These are phyloP conservation scores for Diaporthe capsici DNA, from an alignment of 2,329 filamentous ascomycete species.

Conservation along the genomic window DNA sequence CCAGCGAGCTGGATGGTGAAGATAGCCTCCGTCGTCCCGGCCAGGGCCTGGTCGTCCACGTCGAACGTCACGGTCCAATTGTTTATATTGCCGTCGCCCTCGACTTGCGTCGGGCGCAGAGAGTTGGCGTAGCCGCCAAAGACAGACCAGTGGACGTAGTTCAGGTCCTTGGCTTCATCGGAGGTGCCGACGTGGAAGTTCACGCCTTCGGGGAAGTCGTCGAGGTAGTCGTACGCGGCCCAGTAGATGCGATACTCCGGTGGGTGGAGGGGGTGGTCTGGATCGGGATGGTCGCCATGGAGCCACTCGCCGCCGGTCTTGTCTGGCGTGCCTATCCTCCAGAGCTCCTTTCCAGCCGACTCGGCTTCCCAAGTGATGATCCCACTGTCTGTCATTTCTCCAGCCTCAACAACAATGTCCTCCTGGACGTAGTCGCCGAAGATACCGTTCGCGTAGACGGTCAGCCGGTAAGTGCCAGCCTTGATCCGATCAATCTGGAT, in stretches of 20 bases:
- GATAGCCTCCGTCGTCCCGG: conserved; percentile 62
- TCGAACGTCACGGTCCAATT: conserved; percentile 73
- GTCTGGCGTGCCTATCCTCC: conserved; percentile 74
- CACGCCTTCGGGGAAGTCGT: conserved; percentile 72
- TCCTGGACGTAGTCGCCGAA: conserved; percentile 73
- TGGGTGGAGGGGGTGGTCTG: conserved; percentile 63
- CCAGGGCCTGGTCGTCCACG: conserved; percentile 57
- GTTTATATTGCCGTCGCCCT: conserved; percentile 63
- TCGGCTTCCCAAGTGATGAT: conserved; percentile 61
- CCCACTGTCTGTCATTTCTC: conserved; percentile 50
- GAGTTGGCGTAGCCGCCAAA: conserved; percentile 70
- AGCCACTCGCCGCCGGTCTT: conserved; percentile 72
- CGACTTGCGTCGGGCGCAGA: conserved; percentile 57
- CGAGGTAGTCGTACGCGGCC: conserved; percentile 70
- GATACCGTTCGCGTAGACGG: conserved; percentile 72
- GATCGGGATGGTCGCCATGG: conserved; percentile 67
- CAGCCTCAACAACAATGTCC: conserved; percentile 58
- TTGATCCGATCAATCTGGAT: conserved; percentile 68
- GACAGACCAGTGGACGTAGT: conserved; percentile 77
- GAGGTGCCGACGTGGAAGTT: conserved; percentile 69
- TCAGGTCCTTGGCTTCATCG: conserved; percentile 64
- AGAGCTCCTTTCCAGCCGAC: conserved; percentile 70
- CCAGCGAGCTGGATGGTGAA: conserved; percentile 75
- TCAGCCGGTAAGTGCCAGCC: conserved; percentile 72
- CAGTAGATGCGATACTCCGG: conserved; percentile 75